Base-by-base conservation (phyloP, 2,329 filamentous ascomycete species). In the Sporothrix protearum region DNA sequence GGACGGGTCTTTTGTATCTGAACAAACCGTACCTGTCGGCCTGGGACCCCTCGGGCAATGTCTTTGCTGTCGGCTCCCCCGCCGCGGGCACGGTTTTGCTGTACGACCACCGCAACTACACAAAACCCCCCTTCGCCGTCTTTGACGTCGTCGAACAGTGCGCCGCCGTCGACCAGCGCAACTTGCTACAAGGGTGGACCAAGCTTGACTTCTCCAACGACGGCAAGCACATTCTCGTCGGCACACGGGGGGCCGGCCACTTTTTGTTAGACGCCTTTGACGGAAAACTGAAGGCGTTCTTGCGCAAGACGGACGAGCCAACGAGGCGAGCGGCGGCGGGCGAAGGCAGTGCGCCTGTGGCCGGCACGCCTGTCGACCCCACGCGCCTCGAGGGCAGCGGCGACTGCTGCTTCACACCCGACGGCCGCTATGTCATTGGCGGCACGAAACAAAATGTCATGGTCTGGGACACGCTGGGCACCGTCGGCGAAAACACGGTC, bases 121-220 rank as follows among this genome's bases (percentile, higher is more conserved):
- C 97, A 80, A 97, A 96, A 80, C 89, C 91, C 4, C 96, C 96
- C 0, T 96, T 99, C 77, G 87, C 90, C 12, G 92, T 88, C 9
- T 96, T 98, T 77, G 95, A 98, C 77, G 84, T 98, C 19, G 81
- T 89, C 30, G 88, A 90, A 71, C 81, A 84, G 68, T 83, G 83
- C 61, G 78, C 82, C 77, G 73, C 81, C 77, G 77, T 84, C 68
- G 83, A 87, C 74, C 80, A 84, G 6, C 86, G 90, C 64, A 89
- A 91, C 68, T 81, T 86, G 0, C 83, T 87, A 73, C 86, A 86
- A 69, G 90, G 90, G 12, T 99, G 96, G 96, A 96, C 92, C 1
- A 94, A 92, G 76, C 85, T 99, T 55, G 94, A 97, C 77, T 98
- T 99, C 79, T 96, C 93, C 72, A 99, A 99, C 77, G 96, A 99